A percentile compares a stretch with the other conserved stretches of the same genome.
phyloP scores from a whole-genome alignment of 345 rosid genomes.

The Excoecaria agallocha region DNA sequence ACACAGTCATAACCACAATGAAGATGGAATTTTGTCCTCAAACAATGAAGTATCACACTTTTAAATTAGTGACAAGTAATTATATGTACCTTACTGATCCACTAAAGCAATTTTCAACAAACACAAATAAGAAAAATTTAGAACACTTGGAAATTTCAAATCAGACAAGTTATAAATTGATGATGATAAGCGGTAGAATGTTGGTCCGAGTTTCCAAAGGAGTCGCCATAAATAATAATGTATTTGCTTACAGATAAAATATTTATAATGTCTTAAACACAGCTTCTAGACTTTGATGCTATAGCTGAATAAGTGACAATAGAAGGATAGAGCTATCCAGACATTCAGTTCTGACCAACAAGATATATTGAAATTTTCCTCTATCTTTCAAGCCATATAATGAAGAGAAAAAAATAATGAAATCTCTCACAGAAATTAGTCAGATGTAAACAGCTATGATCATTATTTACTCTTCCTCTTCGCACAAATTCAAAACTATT shows the following conservation, averaged over 20 bases:
- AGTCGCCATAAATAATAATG: neutral
- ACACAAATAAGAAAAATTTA: neutral
- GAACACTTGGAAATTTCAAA: neutral
- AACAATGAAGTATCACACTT: neutral
- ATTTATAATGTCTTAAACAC: neutral
- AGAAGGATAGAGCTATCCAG: neutral
- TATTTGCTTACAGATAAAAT: neutral
- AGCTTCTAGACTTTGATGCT: neutral
- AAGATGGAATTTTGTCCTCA: neutral
- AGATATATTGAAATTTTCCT: neutral
- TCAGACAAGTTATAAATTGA: neutral
- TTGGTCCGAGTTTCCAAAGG: neutral
- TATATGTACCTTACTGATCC: neutral
- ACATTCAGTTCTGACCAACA: neutral
- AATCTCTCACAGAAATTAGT: neutral
- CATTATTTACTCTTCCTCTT: neutral
- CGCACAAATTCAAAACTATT: conserved; percentile 1
- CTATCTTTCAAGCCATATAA: neutral
- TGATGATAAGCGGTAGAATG: neutral
- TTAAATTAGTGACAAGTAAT: neutral
- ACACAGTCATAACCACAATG: neutral
- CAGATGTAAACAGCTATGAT: neutral
- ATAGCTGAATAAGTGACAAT: neutral
- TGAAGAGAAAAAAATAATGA: neutral
- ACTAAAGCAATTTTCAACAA: neutral